phyloP scores from a whole-genome alignment of 768 basidiomycete genomes.

The Mycena venus region DNA sequence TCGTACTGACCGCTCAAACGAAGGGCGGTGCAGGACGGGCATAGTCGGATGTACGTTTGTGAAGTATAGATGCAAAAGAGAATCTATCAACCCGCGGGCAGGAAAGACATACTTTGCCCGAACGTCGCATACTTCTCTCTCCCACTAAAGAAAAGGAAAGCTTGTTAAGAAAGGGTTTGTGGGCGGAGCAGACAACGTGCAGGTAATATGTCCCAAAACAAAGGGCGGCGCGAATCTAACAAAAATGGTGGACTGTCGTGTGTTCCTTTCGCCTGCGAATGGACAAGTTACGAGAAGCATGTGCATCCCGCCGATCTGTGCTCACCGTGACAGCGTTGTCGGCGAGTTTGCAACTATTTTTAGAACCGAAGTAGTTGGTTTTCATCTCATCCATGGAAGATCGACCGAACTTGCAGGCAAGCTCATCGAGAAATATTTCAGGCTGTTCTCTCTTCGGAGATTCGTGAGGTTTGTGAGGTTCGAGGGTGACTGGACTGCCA shows the following conservation, averaged over 20 bases:
- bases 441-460: neutral
- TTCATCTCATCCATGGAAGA: neutral
- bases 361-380: constrained; percentile 52
- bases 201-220: constrained; percentile 32
- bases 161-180: too few relatives aligned
- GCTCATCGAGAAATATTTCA: neutral
- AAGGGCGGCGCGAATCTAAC: constrained; percentile 5
- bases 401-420: neutral
- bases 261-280: constrained; percentile 6
- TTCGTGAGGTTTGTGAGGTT: neutral
- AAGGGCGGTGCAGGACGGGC: constrained; percentile 78
- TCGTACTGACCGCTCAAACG: constrained; percentile 67
- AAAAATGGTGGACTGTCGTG: neutral
- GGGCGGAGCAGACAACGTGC: neutral
- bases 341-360: constrained; percentile 57
- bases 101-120: constrained; percentile 59
- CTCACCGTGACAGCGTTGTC: constrained; percentile 56
- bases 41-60: constrained; percentile 57
- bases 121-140: constrained; percentile 42
- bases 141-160: constrained; percentile 48
- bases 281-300: constrained; percentile 28
- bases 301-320: constrained; percentile 27
- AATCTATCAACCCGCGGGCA: constrained; percentile 59
- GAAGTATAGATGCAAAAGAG: constrained; percentile 74
- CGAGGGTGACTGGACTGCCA: neutral